Base-by-base conservation (phyloP, 805 yeast genomes). In the Metschnikowia lachancei region DNA sequence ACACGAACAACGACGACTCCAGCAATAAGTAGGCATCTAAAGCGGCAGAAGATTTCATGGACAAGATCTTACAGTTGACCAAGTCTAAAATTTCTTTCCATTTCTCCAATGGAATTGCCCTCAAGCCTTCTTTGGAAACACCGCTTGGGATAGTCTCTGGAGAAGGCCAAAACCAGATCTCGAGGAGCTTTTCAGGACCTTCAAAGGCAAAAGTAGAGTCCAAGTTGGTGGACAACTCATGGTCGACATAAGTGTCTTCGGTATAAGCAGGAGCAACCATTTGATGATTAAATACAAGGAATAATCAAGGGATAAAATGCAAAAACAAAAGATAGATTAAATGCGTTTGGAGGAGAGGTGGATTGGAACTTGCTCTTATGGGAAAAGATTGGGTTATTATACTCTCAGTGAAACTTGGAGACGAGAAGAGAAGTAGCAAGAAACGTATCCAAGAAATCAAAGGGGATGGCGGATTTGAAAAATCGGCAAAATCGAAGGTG, bases 121-220 rank as follows among this genome's bases (percentile, higher is more conserved):
- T 71, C 47, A 85, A 75, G 29, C 79, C 88, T 62, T 69, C 72
- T 7, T 41, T 52, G 28, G 62, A 52, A 59, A 66, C 60, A 11
- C 70, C 63, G 22, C 56, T 28, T 1, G 78, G 77, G 16, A 74
- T 56, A n/a, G 64, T 54, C 20, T 61, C 49, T 34, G 70, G 71
- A 32, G 73, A 65, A 11, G 83, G 77, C 56, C 83, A 82, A 62
- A 90, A 83, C 97, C 97, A 91, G 48, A 92, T 74, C 64, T 92
- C 97, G 35, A 94, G 73, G 47, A 92, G 74, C 66, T 92, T 94
- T 66, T 92, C 98, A 28, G 99, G 98, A 6, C 99, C 98, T 72
- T 92, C 98, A 63, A 92, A 92, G 2, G 97, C 96, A 61, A 82
- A 85, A 12, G 95, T 76, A 16, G 97, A 90, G 69, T 91, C 97